Conservation (phyloP, 768 basidiomycete genomes). For the Russula sp. region DNA sequence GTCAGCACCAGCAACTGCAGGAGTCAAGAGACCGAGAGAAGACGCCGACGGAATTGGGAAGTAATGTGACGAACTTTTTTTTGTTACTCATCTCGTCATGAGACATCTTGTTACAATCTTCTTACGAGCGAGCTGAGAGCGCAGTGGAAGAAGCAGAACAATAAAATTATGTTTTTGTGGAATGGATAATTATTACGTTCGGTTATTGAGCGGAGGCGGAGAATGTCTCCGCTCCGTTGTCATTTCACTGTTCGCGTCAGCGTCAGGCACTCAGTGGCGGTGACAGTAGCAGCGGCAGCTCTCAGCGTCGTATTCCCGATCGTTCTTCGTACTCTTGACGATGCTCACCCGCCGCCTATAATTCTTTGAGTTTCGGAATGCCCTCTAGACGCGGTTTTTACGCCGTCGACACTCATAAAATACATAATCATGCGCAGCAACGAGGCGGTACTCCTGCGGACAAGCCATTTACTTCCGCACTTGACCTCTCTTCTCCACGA, state of each 20-base stretch:
- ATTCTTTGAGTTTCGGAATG: constrained; percentile 6
- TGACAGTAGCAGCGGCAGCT: background rate
- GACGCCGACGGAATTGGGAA: constrained; percentile 11
- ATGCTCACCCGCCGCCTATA: constrained; percentile 8
- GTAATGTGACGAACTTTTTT: background rate
- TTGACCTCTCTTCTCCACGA: constrained; percentile 3
- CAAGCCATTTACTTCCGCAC: constrained; percentile 23
- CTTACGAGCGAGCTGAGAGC: background rate
- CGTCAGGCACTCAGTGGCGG: background rate
- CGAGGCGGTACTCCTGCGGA: background rate
- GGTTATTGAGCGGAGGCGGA: no score
- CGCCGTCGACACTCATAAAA: background rate
- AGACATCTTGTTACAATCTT: background rate
- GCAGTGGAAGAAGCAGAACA: background rate
- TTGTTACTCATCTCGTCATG: background rate
- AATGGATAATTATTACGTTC: no score
- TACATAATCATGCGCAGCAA: background rate
- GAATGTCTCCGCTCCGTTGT: background rate
- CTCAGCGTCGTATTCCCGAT: background rate
- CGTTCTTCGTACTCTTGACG: constrained; percentile 2
- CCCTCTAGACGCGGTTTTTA: constrained; percentile 16
- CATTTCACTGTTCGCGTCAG: background rate
- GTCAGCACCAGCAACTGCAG: background rate
- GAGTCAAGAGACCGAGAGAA: constrained; percentile 25
- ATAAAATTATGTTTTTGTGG: background rate